Evolutionary conservation across 1,284 basidiomycete species (phyloP).

Genomic region (Psilocybe mexicana): DNA sequence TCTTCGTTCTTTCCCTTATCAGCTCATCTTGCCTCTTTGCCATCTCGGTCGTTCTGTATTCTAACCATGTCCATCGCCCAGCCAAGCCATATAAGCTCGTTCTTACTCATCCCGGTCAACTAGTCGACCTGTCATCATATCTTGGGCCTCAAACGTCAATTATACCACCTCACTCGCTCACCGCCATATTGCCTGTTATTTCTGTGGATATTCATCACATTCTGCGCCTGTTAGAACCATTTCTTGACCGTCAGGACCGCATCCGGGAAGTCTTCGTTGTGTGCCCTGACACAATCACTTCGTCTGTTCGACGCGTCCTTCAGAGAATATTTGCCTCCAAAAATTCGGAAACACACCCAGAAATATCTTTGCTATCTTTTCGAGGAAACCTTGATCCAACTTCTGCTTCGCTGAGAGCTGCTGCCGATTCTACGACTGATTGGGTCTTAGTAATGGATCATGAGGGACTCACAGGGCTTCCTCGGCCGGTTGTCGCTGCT

Average conservation of each 20-base stretch:
- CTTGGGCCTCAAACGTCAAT: neutral
- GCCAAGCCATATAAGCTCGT: neutral
- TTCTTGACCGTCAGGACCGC: constrained; percentile 27
- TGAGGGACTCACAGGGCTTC: constrained; percentile 16
- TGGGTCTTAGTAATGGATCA: constrained; percentile 56
- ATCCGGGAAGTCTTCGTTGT: constrained; percentile 51
- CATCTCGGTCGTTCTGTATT: constrained; percentile 15
- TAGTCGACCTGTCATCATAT: neutral
- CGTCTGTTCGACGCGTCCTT: constrained; percentile 37
- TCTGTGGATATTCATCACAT: constrained; percentile 30
- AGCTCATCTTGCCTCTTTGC: constrained; percentile 17
- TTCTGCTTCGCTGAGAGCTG: constrained; percentile 35
- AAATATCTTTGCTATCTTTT: constrained; percentile 45
- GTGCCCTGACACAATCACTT: constrained; percentile 41
- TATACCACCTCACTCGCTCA: constrained; percentile 35
- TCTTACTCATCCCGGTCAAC: neutral
- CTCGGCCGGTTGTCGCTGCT: neutral
- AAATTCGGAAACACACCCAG: constrained; percentile 32
- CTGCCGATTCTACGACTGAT: constrained; percentile 41
- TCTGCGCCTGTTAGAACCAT: constrained; percentile 14
- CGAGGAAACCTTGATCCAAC: constrained; percentile 27
- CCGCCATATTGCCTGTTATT: constrained; percentile 52
- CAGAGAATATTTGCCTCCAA: constrained; percentile 23
- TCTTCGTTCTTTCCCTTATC: constrained; percentile 13
- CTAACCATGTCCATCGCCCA: neutral